These are phyloP conservation scores for Penicillium canariense DNA, from an alignment of 495 filamentous ascomycete genomes.

Conservation along the genomic window DNA sequence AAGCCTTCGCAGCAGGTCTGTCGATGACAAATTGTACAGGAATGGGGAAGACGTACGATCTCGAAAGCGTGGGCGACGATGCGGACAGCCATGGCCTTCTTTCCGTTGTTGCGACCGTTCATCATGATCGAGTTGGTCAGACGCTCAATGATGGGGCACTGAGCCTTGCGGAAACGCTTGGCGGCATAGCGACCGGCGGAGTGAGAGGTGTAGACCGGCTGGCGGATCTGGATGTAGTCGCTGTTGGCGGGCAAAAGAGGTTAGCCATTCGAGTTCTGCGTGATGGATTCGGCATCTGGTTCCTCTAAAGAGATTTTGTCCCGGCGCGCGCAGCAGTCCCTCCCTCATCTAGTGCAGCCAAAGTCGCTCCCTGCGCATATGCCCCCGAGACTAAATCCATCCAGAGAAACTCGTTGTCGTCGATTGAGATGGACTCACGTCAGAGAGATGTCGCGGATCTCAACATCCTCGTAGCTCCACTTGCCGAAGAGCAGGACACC, in stretches of 20 bases:
- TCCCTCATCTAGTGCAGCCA: neutral
- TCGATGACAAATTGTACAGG: neutral
- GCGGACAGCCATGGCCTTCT: conserved; percentile 99
- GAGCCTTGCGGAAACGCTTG: conserved; percentile 99
- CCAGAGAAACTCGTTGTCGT: conserved; percentile 12
- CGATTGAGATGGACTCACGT: conserved; percentile 69
- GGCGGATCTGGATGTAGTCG: conserved; percentile 99
- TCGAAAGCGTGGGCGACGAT: conserved; percentile 99
- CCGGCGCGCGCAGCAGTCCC: neutral
- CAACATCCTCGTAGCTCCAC: conserved; percentile 98
- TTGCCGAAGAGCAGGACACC: conserved; percentile 97
- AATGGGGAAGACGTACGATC: conserved; percentile 69
- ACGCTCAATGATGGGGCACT: conserved; percentile 99
- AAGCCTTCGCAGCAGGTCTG: neutral
- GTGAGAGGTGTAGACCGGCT: conserved; percentile 97
- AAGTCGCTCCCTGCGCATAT: conserved; percentile 13
- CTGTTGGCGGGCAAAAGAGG: conserved; percentile 43
- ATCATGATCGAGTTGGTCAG: conserved; percentile 99
- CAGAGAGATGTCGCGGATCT: conserved; percentile 98
- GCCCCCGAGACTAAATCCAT: conserved; percentile 13
- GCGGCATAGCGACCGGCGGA: conserved; percentile 97
- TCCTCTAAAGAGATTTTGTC: conserved; percentile 14
- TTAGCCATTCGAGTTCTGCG: conserved; percentile 17
- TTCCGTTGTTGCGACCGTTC: conserved; percentile 99
- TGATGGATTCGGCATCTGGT: neutral